Conservation (phyloP, 306 rosid genomes). For the Quercus wislizeni region DNA sequence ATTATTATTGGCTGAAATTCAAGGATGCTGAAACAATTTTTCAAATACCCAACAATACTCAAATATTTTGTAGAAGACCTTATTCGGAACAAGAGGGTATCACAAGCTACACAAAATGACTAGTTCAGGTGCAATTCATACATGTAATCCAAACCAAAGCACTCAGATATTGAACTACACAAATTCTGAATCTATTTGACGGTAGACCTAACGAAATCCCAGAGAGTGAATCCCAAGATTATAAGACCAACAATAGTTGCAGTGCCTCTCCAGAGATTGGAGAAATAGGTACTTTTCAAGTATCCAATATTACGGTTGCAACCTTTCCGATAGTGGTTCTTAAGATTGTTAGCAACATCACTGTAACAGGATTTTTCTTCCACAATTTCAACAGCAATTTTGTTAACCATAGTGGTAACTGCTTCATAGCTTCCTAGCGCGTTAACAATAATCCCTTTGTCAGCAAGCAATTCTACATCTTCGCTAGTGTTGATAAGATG, state of each 20-base stretch:
- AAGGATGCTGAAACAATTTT: too few species aligned
- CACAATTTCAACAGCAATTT: neutral
- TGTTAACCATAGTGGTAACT: conserved; percentile 11
- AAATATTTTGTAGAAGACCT: too few species aligned
- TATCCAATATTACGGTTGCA: conserved; percentile 18
- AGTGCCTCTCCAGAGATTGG: conserved; percentile 29
- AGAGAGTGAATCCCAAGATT: conserved; percentile 5
- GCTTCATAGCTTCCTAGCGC: conserved; percentile 16
- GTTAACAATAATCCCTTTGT: conserved; percentile 4
- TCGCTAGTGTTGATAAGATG: conserved; percentile 10
- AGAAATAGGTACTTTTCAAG: conserved; percentile 24
- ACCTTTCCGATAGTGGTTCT: neutral
- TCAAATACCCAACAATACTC: too few species aligned
- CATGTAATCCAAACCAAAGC: too few species aligned
- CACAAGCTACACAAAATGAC: too few species aligned
- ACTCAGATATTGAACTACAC: too few species aligned
- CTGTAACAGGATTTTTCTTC: neutral
- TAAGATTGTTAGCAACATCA: neutral
- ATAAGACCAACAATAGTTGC: conserved; percentile 20
- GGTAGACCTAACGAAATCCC: neutral
- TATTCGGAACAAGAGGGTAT: too few species aligned
- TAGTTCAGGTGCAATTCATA: too few species aligned
- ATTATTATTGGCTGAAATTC: too few species aligned
- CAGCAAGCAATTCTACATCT: conserved; percentile 22
- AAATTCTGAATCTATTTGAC: too few species aligned